A percentile compares a stretch with the other conserved stretches of the same genome.
Conservation (phyloP, 2,329 filamentous ascomycete species). For the Akanthomyces dipterigenus region DNA sequence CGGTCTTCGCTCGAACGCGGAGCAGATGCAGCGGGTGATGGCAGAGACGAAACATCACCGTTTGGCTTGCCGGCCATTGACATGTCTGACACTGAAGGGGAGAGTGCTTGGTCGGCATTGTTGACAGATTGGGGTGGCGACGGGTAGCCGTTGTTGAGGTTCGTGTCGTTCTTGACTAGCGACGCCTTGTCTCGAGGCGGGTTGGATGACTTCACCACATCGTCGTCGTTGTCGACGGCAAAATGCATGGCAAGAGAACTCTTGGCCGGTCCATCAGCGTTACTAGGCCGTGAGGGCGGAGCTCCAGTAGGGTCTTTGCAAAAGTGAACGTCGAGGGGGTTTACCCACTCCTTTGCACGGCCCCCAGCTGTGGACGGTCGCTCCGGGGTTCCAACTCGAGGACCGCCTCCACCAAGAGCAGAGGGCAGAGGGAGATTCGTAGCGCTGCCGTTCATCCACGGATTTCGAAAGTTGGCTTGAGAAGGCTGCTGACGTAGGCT, state of each 20-base stretch:
- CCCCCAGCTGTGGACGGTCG: conserved; percentile 29
- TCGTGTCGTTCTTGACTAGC: neutral
- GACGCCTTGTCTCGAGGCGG: neutral
- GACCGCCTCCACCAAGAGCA: conserved; percentile 23
- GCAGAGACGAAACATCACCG: conserved; percentile 27
- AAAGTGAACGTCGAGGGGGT: conserved; percentile 43
- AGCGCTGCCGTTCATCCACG: conserved; percentile 29
- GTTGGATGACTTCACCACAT: conserved; percentile 16
- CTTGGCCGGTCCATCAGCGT: conserved; percentile 22
- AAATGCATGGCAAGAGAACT: conserved; percentile 36
- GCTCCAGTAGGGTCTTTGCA: conserved; percentile 21
- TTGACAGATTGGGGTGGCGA: conserved; percentile 32
- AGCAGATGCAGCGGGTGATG: conserved; percentile 36
- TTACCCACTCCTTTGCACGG: conserved; percentile 35
- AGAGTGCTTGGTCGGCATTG: conserved; percentile 19
- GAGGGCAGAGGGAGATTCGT: conserved; percentile 29
- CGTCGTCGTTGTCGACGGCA: conserved; percentile 8
- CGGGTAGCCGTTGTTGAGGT: conserved; percentile 24
- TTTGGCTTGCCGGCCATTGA: conserved; percentile 1
- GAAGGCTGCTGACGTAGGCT: conserved; percentile 29
- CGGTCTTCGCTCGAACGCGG: conserved; percentile 35
- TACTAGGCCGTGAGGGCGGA: conserved; percentile 17
- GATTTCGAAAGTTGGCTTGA: conserved; percentile 32
- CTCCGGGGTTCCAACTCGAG: conserved; percentile 25
- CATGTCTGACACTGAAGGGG: conserved; percentile 12